phyloP scores from a whole-genome alignment of 345 rosid genomes.

The Citrus reticulata region DNA sequence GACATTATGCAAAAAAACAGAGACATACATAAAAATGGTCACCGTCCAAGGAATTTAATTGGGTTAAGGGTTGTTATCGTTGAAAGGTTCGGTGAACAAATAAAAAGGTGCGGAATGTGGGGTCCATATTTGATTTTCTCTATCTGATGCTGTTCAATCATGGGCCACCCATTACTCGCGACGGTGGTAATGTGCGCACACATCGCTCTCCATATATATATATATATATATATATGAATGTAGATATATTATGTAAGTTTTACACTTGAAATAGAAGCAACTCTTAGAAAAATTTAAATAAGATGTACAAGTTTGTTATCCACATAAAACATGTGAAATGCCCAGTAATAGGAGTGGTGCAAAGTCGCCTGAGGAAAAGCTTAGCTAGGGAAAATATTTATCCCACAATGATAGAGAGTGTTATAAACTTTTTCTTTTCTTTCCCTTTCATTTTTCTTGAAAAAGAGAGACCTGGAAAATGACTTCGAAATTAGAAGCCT shows the following conservation, averaged over 20 bases:
- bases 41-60: not conserved
- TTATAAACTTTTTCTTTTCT: too few species aligned
- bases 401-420: not conserved
- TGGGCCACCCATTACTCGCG: not conserved
- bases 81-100: not conserved
- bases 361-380: too few species aligned
- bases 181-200: not conserved
- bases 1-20: too few species aligned
- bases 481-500: not conserved
- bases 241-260: not conserved
- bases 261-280: not conserved
- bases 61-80: not conserved
- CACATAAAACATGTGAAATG: not conserved
- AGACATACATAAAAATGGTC: not conserved
- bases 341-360: not conserved
- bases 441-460: not conserved
- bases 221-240: too few species aligned
- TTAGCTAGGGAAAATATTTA: not conserved
- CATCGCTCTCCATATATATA: too few species aligned
- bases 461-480: not conserved
- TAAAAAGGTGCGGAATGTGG: not conserved
- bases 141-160: not conserved
- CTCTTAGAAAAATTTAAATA: not conserved
- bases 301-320: not conserved
- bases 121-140: not conserved